Base-by-base conservation (phyloP, 768 basidiomycete genomes). In the Kwoniella dejecticola region DNA sequence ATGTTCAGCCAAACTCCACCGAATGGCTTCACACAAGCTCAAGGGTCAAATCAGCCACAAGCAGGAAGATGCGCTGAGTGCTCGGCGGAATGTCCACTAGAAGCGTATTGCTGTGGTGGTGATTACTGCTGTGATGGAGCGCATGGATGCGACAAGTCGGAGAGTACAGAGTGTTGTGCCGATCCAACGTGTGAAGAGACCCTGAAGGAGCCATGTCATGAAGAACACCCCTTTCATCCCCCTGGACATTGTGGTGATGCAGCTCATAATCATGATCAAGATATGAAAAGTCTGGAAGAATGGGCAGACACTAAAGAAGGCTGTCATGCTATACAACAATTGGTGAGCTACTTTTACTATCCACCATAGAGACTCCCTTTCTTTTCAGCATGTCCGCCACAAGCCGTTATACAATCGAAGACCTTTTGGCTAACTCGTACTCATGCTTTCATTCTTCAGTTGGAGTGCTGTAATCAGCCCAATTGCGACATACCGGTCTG, bases 301-400 rank as follows among this genome's bases (percentile, higher is more conserved):
- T 75, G 73, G 73, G 69, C 71, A n/a, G 69, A 69, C 38, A 53
- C 67, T 13, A 69, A 70, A 64, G 73, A 75, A 56, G 73, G 73
- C 2, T 72, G 68, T 53, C 57, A 70, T 57, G 69, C 71, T 26
- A 68, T 75, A 23, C 68, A 75, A 53, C 70, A 75, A 63, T 69
- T 70, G 27, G 73, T 70, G 44, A 58, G 73, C 68, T 8, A 10
- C 13, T 47, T 42, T 21, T 21, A 2, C 2, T 8, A 36, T 21
- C 31, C 36, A n/a, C 17, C n/a, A 5, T 54, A 3, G 46, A n/a
- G 3, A 17, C 12, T 30, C 56, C 15, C 21, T 47, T 29, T 30
- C n/a, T n/a, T n/a, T n/a, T n/a, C n/a, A n/a, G n/a, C n/a, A n/a
- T n/a, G n/a, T n/a, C n/a, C n/a, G n/a, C n/a, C n/a, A n/a, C n/a